Conservation (phyloP, 2,329 filamentous ascomycete species). For the Orbilia ellipsospora region DNA sequence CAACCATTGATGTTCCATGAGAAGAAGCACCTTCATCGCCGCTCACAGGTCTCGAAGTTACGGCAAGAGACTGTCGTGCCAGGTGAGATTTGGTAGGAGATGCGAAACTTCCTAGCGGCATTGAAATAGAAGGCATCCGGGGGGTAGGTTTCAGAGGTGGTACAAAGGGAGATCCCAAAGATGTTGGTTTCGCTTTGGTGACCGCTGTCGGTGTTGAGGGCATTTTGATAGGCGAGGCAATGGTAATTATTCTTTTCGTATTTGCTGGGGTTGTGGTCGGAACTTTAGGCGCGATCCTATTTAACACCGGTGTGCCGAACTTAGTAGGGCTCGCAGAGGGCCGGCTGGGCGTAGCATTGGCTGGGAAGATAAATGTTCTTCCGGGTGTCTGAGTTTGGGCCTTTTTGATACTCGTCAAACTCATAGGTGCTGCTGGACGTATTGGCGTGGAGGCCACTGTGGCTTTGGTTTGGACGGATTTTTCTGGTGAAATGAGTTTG, state of each 20-base stretch:
- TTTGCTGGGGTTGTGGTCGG: neutral
- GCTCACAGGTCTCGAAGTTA: constrained; percentile 10
- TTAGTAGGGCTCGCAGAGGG: neutral
- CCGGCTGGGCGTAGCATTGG: neutral
- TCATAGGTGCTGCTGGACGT: constrained; percentile 4
- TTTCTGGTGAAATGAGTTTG: constrained; percentile 1
- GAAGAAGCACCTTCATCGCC: constrained; percentile 2
- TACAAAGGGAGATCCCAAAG: constrained; percentile 30
- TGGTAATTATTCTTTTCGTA: neutral
- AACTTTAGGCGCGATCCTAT: neutral
- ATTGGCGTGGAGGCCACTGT: neutral
- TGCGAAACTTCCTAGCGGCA: constrained; percentile 31
- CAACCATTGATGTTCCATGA: constrained; percentile 15
- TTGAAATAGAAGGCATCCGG: neutral
- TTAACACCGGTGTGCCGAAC: neutral
- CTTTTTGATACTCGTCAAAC: constrained; percentile 13
- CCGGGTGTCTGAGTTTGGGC: neutral
- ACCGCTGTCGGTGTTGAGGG: constrained; percentile 17
- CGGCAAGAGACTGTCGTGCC: constrained; percentile 11
- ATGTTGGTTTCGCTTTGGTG: constrained; percentile 9
- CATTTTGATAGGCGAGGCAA: constrained; percentile 11
- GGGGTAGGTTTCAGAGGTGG: constrained; percentile 20
- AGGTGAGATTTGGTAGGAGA: constrained; percentile 40
- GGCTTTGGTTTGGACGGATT: neutral
- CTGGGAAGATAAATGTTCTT: neutral